Evolutionary conservation across 139 green algal species (phyloP).

Genomic region (Closterium sp.): DNA sequence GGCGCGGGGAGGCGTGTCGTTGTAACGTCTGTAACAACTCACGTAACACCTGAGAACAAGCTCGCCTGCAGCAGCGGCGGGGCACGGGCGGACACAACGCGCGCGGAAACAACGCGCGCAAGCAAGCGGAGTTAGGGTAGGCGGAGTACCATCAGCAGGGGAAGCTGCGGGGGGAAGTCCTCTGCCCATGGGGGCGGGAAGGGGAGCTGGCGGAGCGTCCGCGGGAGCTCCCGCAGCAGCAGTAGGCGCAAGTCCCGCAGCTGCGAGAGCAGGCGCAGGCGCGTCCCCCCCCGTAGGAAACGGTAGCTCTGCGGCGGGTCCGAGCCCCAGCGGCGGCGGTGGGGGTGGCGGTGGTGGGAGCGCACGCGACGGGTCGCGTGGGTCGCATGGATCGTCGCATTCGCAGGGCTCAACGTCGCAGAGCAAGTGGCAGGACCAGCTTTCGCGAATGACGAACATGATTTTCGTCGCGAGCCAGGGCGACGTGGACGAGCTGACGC

Average conservation of each 20-base stretch:
- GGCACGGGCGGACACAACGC: background rate
- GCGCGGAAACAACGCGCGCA: background rate
- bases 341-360: background rate
- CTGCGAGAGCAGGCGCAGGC: background rate
- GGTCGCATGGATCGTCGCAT: background rate
- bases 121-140: background rate
- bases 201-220: background rate
- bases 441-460: conserved; percentile 17
- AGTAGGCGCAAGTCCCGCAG: background rate
- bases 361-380: background rate
- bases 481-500: conserved; percentile 5
- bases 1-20: background rate
- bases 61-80: background rate
- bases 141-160: background rate
- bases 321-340: background rate
- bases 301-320: background rate
- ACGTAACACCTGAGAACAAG: background rate
- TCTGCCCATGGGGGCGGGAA: background rate
- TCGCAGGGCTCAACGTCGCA: background rate
- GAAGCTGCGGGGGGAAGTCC: too few relatives aligned
- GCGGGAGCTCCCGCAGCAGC: background rate
- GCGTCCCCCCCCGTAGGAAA: background rate
- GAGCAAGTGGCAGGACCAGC: conserved; percentile 5
- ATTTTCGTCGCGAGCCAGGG: conserved; percentile 44
- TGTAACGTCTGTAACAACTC: background rate